Percentiles rank a stretch among this genome's conserved stretches.
These are phyloP conservation scores for Ceriops zippeliana DNA, from an alignment of 345 rosid species.

Conservation along the genomic window DNA sequence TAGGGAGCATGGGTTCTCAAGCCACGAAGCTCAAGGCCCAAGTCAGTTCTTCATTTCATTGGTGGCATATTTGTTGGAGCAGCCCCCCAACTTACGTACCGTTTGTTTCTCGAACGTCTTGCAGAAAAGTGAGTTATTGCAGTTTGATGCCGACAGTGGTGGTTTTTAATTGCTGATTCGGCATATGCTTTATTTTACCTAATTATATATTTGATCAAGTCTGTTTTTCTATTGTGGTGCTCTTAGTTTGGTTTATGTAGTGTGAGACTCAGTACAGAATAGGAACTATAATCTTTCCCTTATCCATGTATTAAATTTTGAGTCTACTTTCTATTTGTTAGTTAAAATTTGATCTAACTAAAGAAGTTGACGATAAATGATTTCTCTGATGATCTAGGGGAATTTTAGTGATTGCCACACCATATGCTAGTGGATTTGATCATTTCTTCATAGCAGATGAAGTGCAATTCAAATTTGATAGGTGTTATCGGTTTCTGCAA, in stretches of 20 bases:
- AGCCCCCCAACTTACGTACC: slow-evolving; percentile 95
- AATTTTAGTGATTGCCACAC: slow-evolving; percentile 88
- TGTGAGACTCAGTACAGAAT: too few relatives aligned
- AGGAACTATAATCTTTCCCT: neutral
- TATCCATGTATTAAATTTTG: neutral
- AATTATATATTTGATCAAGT: neutral
- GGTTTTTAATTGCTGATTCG: neutral
- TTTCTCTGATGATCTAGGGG: slow-evolving; percentile 55
- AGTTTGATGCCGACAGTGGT: neutral
- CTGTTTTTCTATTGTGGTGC: too few relatives aligned
- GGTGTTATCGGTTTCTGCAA: slow-evolving; percentile 68
- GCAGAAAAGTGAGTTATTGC: slow-evolving; percentile 63
- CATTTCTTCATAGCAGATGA: slow-evolving; percentile 93
- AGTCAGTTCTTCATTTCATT: slow-evolving; percentile 77
- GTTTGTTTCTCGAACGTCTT: slow-evolving; percentile 89
- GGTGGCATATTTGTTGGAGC: slow-evolving; percentile 99
- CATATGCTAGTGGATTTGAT: slow-evolving; percentile 95
- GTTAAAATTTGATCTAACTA: neutral
- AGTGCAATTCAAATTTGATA: slow-evolving; percentile 89
- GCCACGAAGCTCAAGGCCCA: slow-evolving; percentile 61
- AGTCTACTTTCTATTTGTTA: neutral
- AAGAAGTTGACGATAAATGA: slow-evolving; percentile 9
- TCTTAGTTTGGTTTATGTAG: too few relatives aligned
- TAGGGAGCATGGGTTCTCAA: slow-evolving; percentile 97
- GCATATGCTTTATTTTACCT: neutral